Percentiles rank a stretch among this genome's conserved stretches.
Conservation (phyloP, 2,329 filamentous ascomycete species). For the Anisogramma anomala region DNA sequence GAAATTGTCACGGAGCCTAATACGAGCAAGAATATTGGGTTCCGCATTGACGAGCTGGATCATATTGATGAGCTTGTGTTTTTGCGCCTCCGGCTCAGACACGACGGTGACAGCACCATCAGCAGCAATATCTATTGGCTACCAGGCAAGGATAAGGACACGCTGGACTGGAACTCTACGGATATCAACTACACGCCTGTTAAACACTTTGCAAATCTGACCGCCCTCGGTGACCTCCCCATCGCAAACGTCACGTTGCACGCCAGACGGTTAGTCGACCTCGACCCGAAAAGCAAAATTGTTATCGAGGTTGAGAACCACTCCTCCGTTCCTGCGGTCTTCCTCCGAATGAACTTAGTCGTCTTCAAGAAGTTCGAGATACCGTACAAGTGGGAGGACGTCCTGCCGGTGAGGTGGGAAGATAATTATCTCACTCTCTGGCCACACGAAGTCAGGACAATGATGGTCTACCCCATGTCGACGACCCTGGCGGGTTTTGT, state of each 20-base stretch:
- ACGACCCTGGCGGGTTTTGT: conserved; percentile 15
- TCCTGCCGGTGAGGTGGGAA: conserved; percentile 43
- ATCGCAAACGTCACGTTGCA: conserved; percentile 27
- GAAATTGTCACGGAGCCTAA: conserved; percentile 32
- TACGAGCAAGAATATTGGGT: conserved; percentile 26
- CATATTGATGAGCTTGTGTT: conserved; percentile 34
- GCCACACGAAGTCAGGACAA: conserved; percentile 38
- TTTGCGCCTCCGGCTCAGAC: conserved; percentile 35
- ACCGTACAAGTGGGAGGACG: conserved; percentile 23
- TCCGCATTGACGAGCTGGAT: conserved; percentile 18
- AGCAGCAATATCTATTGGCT: conserved; percentile 54
- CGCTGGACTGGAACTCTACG: conserved; percentile 44
- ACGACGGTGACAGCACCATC: conserved; percentile 23
- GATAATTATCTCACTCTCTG: conserved; percentile 54
- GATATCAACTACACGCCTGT: conserved; percentile 46
- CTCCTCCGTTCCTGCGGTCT: conserved; percentile 43
- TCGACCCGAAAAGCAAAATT: conserved; percentile 11
- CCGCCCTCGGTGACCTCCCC: conserved; percentile 29
- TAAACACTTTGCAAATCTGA: conserved; percentile 36
- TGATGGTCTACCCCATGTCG: conserved; percentile 22
- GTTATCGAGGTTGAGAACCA: conserved; percentile 39
- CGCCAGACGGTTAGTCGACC: conserved; percentile 4
- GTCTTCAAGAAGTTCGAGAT: conserved; percentile 21
- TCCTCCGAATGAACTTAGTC: conserved; percentile 40
- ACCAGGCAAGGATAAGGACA: conserved; percentile 29